Base-by-base conservation (phyloP, 495 filamentous ascomycete genomes). In the Daldinia childiae region DNA sequence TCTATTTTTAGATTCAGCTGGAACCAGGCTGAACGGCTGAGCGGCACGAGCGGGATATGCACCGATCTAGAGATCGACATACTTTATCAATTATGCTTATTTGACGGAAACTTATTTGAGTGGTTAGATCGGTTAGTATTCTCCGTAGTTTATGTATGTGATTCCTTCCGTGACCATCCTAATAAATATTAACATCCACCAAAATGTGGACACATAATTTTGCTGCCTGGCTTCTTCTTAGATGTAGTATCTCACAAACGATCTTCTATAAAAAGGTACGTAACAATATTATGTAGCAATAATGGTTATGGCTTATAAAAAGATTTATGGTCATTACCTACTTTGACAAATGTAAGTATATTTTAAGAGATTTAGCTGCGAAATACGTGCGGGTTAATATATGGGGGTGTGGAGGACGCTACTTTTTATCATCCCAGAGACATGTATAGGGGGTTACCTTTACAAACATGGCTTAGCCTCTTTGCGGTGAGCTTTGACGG, bases 1-100 rank as follows among this genome's bases (percentile, higher is more conserved):
- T 9, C 59, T 69, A 63, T 63, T 64, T 62, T 62, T 63, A 52
- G 66, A 58, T 6, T 36, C 41, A 27, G 43, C 17, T 19, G 3
- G 19, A 34, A 9, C 39, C 21, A n/a, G n/a, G 52, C 51, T 51
- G 58, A 57, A 21, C 29, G 39, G 34, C 65, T 68, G 58, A 62
- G 36, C 58, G 64, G 43, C 1, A 38, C 15, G 17, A 21, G 32
- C 45, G 6, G 36, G 63, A 55, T 36, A 58, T 24, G 17, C 17
- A 48, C 7, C 55, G 45, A 55, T 55, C 57, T 41, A 12, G 24
- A 29, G 57, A 60, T 61, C 54, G 62, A 21, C 51, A 39, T 27
- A 17, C 26, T 30, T 45, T 43, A 45, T 55, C 3, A 54, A 39
- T 50, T 58, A 58, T 58, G 19, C 39, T 65, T 65, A 51, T 50